phyloP scores from a whole-genome alignment of 2,329 filamentous ascomycete species.

The Basipetospora chlamydospora region DNA sequence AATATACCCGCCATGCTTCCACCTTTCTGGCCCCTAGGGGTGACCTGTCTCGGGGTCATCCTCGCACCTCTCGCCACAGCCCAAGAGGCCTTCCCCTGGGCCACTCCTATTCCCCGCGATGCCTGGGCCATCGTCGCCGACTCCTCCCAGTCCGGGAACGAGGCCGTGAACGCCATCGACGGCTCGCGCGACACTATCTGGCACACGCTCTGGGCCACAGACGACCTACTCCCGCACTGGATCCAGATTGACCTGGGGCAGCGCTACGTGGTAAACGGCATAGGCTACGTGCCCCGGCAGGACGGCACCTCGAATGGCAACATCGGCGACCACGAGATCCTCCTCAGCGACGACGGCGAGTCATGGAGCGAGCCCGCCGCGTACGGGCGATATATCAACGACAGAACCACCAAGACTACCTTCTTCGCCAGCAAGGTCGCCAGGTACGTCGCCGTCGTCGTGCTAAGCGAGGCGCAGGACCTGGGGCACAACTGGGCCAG shows the following conservation, averaged over 20 bases:
- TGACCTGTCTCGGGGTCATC: not conserved
- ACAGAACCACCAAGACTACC: constrained; percentile 16
- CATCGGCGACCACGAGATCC: constrained; percentile 16
- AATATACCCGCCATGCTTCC: no score
- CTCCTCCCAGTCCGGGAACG: constrained; percentile 13
- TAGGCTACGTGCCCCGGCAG: constrained; percentile 17
- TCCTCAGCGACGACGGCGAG: constrained; percentile 14
- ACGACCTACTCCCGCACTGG: constrained; percentile 13
- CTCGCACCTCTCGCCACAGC: not conserved
- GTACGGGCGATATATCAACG: constrained; percentile 15
- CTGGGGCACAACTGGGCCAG: constrained; percentile 16
- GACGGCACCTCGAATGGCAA: constrained; percentile 13
- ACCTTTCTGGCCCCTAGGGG: not conserved
- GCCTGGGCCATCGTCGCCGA: constrained; percentile 16
- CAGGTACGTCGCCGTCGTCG: constrained; percentile 17
- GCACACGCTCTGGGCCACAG: constrained; percentile 11
- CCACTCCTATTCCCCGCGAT: not conserved
- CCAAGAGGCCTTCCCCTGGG: constrained; percentile 1
- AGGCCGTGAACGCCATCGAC: constrained; percentile 16
- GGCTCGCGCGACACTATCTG: constrained; percentile 15
- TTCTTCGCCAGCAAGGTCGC: constrained; percentile 17
- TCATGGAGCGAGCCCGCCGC: constrained; percentile 14
- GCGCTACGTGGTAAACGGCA: constrained; percentile 14
- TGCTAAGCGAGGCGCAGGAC: constrained; percentile 14
- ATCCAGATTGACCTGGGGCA: constrained; percentile 17